Evolutionary conservation across 2,329 filamentous ascomycete species (phyloP).

Genomic region (Nothophaeocryptopus gaeumannii): DNA sequence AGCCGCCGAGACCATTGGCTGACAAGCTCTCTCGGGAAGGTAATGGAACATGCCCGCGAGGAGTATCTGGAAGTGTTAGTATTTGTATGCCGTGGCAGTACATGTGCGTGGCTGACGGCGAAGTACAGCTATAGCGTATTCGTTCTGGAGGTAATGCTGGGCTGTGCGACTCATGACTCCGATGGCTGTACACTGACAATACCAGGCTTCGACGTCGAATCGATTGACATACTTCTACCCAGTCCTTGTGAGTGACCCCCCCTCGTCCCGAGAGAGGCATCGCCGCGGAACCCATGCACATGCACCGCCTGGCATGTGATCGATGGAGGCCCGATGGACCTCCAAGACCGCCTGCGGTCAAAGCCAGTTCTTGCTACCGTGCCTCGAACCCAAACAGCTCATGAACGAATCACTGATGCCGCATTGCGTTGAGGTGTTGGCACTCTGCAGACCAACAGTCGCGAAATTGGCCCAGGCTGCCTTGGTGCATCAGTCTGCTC

Average conservation of each 20-base stretch:
- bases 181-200: conserved; percentile 1
- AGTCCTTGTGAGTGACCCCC: conserved; percentile 11
- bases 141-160: conserved; percentile 49
- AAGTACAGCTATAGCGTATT: conserved; percentile 50
- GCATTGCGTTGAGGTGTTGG: conserved; percentile 21
- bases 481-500: neutral
- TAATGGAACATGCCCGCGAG: conserved; percentile 62
- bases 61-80: conserved; percentile 75
- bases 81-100: conserved; percentile 55
- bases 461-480: conserved; percentile 1
- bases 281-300: neutral
- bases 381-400: conserved; percentile 2
- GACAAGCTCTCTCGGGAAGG: conserved; percentile 39
- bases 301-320: conserved; percentile 19
- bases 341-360: neutral
- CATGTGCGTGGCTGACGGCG: conserved; percentile 22
- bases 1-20: conserved; percentile 36
- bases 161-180: neutral
- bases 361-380: neutral
- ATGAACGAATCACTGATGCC: conserved; percentile 18
- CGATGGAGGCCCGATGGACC: neutral
- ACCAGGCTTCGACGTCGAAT: conserved; percentile 16
- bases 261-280: neutral
- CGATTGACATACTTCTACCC: conserved; percentile 17
- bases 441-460: conserved; percentile 17